A percentile compares a stretch with the other conserved stretches of the same genome.
Conservation (phyloP, 2,329 filamentous ascomycete genomes). For the Xylaria sp. region DNA sequence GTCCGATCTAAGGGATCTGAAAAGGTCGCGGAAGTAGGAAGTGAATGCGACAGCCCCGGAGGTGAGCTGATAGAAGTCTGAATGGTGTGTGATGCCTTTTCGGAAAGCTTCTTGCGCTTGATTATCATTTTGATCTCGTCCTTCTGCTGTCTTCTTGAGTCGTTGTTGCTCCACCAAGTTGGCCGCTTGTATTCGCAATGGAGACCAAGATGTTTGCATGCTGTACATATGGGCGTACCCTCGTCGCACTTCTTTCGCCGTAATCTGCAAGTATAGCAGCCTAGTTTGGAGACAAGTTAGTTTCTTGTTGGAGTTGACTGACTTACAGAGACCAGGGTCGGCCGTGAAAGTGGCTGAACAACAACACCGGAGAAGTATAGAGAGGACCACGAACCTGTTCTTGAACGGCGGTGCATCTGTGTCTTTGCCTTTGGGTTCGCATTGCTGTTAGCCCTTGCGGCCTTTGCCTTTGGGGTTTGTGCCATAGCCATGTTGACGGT, state of each 20-base stretch:
- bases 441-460: constrained; percentile 63
- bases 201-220: constrained; percentile 80
- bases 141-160: constrained; percentile 86
- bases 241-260: constrained; percentile 77
- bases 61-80: constrained; percentile 73
- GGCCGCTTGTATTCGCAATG: constrained; percentile 96
- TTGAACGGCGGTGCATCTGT: constrained; percentile 93
- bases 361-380: constrained; percentile 37
- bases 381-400: constrained; percentile 79
- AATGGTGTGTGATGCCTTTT: constrained; percentile 76
- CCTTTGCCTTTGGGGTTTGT: constrained; percentile 68
- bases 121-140: constrained; percentile 97
- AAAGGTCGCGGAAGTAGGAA: constrained; percentile 83
- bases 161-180: constrained; percentile 96
- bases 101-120: constrained; percentile 93
- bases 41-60: constrained; percentile 81
- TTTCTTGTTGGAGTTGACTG: constrained; percentile 37
- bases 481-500: constrained; percentile 71
- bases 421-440: constrained; percentile 73
- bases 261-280: constrained; percentile 75
- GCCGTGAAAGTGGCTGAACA: constrained; percentile 40
- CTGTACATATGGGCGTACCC: constrained; percentile 70
- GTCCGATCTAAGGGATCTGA: constrained; percentile 79
- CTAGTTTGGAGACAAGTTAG: constrained; percentile 55
- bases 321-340: constrained; percentile 41